phyloP scores from a whole-genome alignment of 2,329 filamentous ascomycete genomes.

The Colletotrichum agaves region DNA sequence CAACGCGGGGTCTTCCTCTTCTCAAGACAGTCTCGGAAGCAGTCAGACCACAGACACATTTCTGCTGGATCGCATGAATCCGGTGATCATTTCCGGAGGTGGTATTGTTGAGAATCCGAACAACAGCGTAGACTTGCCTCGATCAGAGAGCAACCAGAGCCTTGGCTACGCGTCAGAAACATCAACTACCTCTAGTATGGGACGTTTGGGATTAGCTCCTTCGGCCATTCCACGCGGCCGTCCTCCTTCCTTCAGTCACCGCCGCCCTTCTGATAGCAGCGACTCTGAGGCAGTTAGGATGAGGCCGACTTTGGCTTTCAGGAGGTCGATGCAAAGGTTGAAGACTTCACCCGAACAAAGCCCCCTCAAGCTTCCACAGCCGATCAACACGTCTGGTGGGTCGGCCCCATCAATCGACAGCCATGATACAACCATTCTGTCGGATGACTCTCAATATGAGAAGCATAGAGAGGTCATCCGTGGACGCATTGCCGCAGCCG shows the following conservation, averaged over 20 bases:
- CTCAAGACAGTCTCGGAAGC: slow-evolving; percentile 62
- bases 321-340: slow-evolving; percentile 65
- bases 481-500: slow-evolving; percentile 44
- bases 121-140: slow-evolving; percentile 57
- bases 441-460: slow-evolving; percentile 64
- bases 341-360: slow-evolving; percentile 55
- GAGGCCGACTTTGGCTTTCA: slow-evolving; percentile 64
- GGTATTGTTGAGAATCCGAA: slow-evolving; percentile 71
- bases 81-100: slow-evolving; percentile 73
- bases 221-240: slow-evolving; percentile 60
- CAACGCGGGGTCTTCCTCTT: slow-evolving; percentile 56
- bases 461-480: slow-evolving; percentile 50
- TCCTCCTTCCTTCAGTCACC: slow-evolving; percentile 42
- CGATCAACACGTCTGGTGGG: slow-evolving; percentile 59
- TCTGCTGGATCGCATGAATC: slow-evolving; percentile 70
- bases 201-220: slow-evolving; percentile 61
- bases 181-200: slow-evolving; percentile 54
- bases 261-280: slow-evolving; percentile 66
- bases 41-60: slow-evolving; percentile 64
- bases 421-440: slow-evolving; percentile 66
- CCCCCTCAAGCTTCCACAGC: slow-evolving; percentile 61
- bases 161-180: slow-evolving; percentile 52
- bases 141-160: slow-evolving; percentile 63
- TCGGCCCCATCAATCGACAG: slow-evolving; percentile 64
- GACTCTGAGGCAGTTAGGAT: slow-evolving; percentile 61